These are phyloP conservation scores for Ceratocystis colombiana DNA, from an alignment of 2,329 filamentous ascomycete genomes.

Conservation along the genomic window DNA sequence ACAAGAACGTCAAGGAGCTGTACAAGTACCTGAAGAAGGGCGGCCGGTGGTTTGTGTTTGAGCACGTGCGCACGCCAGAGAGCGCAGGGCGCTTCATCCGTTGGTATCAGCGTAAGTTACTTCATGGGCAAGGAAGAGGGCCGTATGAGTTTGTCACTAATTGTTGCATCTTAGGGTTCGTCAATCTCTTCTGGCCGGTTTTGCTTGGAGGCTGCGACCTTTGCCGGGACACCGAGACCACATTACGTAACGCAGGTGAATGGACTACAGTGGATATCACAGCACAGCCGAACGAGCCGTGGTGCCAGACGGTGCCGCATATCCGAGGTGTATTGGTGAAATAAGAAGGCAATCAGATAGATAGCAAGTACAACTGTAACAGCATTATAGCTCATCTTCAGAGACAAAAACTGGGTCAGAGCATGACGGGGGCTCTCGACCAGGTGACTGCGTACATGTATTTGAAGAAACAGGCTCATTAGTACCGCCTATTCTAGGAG, in stretches of 20 bases:
- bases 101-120: constrained; percentile 43
- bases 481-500: background rate
- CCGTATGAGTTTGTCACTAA: background rate
- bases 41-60: constrained; percentile 53
- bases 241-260: constrained; percentile 40
- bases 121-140: too few relatives aligned
- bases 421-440: background rate
- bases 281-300: constrained; percentile 35
- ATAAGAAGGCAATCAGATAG: constrained; percentile 29
- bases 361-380: background rate
- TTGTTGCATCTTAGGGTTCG: constrained; percentile 33
- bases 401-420: constrained; percentile 33
- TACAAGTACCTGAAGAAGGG: constrained; percentile 51
- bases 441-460: background rate
- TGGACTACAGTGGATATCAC: constrained; percentile 44
- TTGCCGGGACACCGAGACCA: constrained; percentile 40
- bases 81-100: constrained; percentile 35
- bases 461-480: background rate
- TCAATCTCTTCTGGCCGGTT: constrained; percentile 45
- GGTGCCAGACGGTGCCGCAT: constrained; percentile 40
- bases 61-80: constrained; percentile 43
- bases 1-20: constrained; percentile 44
- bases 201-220: constrained; percentile 45
- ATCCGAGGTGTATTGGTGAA: constrained; percentile 46
- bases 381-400: constrained; percentile 33